These are phyloP conservation scores for Rhizopogon vesiculosus DNA, from an alignment of 768 basidiomycete genomes.

Conservation along the genomic window DNA sequence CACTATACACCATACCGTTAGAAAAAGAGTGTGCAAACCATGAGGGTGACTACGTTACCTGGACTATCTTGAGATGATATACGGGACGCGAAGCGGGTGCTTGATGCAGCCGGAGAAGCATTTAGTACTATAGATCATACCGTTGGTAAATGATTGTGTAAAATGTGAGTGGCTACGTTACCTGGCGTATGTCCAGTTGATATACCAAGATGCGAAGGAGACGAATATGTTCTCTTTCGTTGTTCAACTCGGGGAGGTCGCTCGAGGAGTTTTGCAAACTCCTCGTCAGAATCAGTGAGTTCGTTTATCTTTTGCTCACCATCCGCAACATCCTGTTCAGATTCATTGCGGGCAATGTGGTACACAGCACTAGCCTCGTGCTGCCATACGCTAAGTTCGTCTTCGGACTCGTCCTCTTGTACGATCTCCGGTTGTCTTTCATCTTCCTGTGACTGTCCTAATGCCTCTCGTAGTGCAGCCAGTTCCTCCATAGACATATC, in stretches of 20 bases:
- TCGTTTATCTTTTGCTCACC: conserved; percentile 21
- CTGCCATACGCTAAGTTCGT: conserved; percentile 42
- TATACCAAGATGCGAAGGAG: background rate
- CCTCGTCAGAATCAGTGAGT: conserved; percentile 19
- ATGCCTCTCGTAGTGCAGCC: conserved; percentile 10
- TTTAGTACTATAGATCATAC: too few species aligned
- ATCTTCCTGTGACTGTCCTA: conserved; percentile 8
- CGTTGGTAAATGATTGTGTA: too few species aligned
- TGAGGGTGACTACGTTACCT: background rate
- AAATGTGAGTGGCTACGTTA: background rate
- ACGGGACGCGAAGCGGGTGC: conserved; percentile 1
- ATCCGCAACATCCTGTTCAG: conserved; percentile 10
- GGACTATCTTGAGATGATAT: background rate
- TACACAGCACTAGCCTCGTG: conserved; percentile 37
- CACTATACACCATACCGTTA: background rate
- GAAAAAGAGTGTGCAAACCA: background rate
- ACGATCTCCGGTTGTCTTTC: conserved; percentile 4
- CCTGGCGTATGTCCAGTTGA: background rate
- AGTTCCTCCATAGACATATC: conserved; percentile 16
- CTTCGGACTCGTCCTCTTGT: conserved; percentile 36
- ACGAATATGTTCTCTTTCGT: conserved; percentile 16
- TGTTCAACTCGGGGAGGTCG: conserved; percentile 11
- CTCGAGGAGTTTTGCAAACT: conserved; percentile 23
- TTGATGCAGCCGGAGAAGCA: conserved; percentile 1
- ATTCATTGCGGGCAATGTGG: conserved; percentile 14